Base-by-base conservation (phyloP, 345 rosid species). In the Sisymbrium altissimum region DNA sequence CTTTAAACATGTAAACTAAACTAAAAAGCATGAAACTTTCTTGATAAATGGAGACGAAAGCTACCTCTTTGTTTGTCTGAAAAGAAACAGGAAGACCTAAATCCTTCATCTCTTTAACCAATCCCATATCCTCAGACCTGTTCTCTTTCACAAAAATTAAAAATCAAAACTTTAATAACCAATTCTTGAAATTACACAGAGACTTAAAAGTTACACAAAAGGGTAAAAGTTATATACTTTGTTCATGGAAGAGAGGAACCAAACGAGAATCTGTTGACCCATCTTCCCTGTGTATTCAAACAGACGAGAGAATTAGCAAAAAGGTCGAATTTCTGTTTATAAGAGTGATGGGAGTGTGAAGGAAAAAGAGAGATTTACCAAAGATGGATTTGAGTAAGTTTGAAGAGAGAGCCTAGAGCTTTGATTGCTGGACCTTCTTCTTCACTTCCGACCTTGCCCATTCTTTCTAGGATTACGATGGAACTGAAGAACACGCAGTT, bases 41-140 rank as follows among this genome's bases (percentile, higher is more conserved):
- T 38, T 0, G 18, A 19, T 43, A 13, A 48, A 45, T 15, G 19
- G 10, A 64, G 41, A 15, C 3, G 29, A 29, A 75, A 23, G 43
- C 61, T 71, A 89, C 98, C 86, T 80, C 82, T 75, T 88, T 92
- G 44, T 72, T 92, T 6, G 96, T 84, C 62, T 79, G 79, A 76
- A 95, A 95, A 2, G 92, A 76, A 66, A 83, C 70, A 3, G 99
- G 99, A 77, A 95, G 97, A 71, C 96, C 97, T 56, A 88, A 46
- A 25, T 71, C 86, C 36, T 78, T 78, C 97, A 92, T 89, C 79
- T 88, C 86, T 45, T 79, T 64, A 0, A 71, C 52, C 74, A 86
- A 66, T 59, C 82, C 88, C 25, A 70, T 66, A 21, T 88, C 90
- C 71, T 80, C 92, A 3, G 55, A 61, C 32, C 38, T 64, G 53